Conservation (phyloP, 192 early-diverging fungal species). For the Physocladia obscura region DNA sequence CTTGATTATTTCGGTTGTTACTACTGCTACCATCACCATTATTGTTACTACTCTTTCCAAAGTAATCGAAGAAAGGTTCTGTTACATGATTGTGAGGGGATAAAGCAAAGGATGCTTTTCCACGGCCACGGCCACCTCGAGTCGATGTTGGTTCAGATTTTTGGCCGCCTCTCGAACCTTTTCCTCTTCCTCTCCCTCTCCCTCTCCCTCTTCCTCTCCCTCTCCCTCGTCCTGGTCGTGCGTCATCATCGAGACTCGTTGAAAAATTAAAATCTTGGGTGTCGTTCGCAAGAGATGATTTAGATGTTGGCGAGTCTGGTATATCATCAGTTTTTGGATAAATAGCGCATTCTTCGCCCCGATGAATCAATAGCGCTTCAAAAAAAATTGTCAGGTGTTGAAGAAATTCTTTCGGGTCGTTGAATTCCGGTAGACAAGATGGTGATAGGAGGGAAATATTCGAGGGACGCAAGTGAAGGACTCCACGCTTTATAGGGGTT, state of each 20-base stretch:
- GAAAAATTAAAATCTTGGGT: neutral
- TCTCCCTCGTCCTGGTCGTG: neutral
- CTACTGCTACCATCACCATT: neutral
- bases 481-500: conserved; percentile 10
- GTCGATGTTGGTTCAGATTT: neutral
- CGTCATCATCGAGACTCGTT: neutral
- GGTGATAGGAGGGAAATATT: neutral
- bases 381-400: neutral
- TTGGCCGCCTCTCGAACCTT: neutral
- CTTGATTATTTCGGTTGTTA: neutral
- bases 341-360: neutral
- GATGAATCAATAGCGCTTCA: neutral
- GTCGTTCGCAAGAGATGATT: neutral
- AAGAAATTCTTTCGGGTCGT: neutral
- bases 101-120: neutral
- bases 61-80: neutral
- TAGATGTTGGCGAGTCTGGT: neutral
- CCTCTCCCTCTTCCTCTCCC: neutral
- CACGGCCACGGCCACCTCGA: neutral
- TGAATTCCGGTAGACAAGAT: neutral
- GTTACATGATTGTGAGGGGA: neutral
- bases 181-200: neutral
- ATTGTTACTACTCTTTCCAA: neutral
- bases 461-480: neutral
- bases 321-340: neutral